Percentiles rank a stretch among this genome's conserved stretches.
Conservation (phyloP, 306 rosid genomes). For the Vicia villosa region DNA sequence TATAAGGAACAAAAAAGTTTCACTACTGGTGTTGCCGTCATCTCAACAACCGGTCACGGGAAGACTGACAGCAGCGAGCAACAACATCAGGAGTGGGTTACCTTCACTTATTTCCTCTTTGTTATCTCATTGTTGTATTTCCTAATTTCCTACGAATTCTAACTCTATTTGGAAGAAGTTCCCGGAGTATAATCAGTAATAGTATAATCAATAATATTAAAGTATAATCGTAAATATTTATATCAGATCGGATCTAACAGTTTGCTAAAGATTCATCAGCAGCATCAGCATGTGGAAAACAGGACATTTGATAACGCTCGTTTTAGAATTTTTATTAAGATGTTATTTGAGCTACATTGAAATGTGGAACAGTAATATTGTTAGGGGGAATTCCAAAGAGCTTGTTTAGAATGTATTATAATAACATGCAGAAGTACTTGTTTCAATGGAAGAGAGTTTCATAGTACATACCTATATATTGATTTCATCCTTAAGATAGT, state of each 20-base stretch:
- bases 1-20: too few relatives aligned
- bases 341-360: background rate
- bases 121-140: too few relatives aligned
- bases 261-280: slow-evolving; percentile 9
- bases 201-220: too few relatives aligned
- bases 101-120: too few relatives aligned
- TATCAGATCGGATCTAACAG: background rate
- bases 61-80: too few relatives aligned
- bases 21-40: too few relatives aligned
- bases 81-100: too few relatives aligned
- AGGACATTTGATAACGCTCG: background rate
- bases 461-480: background rate
- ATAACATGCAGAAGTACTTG: background rate
- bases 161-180: too few relatives aligned
- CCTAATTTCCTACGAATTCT: too few relatives aligned
- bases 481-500: slow-evolving; percentile 2
- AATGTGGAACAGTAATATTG: background rate
- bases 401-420: background rate
- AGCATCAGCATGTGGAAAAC: slow-evolving; percentile 12
- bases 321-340: slow-evolving; percentile 5
- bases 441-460: background rate
- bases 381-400: background rate
- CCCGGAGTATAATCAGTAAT: too few relatives aligned
- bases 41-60: too few relatives aligned
- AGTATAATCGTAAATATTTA: too few relatives aligned